Conservation (phyloP, 73 alveolate genomes). For the Paramecium primaurelia region DNA sequence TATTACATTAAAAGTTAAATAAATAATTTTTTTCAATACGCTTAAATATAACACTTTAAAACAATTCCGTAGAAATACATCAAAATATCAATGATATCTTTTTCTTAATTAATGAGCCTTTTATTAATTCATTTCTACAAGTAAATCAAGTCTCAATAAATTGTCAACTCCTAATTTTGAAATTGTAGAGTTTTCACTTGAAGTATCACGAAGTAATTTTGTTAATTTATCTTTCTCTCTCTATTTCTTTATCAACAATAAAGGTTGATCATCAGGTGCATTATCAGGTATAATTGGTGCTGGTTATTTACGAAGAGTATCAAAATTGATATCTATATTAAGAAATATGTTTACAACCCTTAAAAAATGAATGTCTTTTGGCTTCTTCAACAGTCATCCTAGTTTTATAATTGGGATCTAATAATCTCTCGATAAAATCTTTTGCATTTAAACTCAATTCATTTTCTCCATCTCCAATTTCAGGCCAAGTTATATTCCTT, state of each 20-base stretch:
- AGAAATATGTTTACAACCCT: slow-evolving; percentile 55
- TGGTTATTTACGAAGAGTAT: slow-evolving; percentile 4
- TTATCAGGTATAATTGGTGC: slow-evolving; percentile 55
- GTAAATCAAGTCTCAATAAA: slow-evolving; percentile 53
- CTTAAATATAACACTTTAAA: not conserved
- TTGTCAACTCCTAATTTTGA: slow-evolving; percentile 49
- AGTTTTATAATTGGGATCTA: slow-evolving; percentile 70
- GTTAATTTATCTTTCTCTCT: slow-evolving; percentile 34
- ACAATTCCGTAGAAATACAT: not conserved
- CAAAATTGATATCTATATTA: slow-evolving; percentile 61
- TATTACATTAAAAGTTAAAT: not conserved
- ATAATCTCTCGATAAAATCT: slow-evolving; percentile 82
- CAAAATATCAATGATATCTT: not conserved
- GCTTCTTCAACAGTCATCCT: slow-evolving; percentile 85
- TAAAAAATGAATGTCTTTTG: slow-evolving; percentile 84
- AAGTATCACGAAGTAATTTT: slow-evolving; percentile 32
- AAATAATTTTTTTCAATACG: not conserved
- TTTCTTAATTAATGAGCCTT: slow-evolving; percentile 44
- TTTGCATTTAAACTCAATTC: slow-evolving; percentile 79
- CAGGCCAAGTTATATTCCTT: slow-evolving; percentile 58
- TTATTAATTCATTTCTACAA: slow-evolving; percentile 47
- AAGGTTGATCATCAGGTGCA: slow-evolving; percentile 35
- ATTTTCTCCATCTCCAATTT: slow-evolving; percentile 68
- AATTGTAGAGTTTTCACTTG: slow-evolving; percentile 46
- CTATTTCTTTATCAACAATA: slow-evolving; percentile 18